Percentiles rank a stretch among this genome's conserved stretches.
These are phyloP conservation scores for Penicillium macrosclerotiorum DNA, from an alignment of 495 filamentous ascomycete species.

Conservation along the genomic window DNA sequence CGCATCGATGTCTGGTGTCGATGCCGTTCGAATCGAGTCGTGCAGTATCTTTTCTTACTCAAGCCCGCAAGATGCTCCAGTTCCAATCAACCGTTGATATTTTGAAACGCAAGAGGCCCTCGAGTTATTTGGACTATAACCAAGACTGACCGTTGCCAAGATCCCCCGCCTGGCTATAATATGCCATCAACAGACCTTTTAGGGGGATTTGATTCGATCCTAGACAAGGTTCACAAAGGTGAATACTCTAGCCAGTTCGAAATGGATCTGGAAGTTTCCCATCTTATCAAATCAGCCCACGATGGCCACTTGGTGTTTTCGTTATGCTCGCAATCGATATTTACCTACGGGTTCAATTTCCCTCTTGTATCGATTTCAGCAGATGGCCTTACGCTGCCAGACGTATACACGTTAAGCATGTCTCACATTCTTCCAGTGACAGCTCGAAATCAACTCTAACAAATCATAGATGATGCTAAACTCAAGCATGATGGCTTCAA, in stretches of 20 bases:
- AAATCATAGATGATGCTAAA: constrained; percentile 18
- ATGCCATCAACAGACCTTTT: constrained; percentile 53
- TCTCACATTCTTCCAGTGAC: not conserved
- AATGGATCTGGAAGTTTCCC: constrained; percentile 44
- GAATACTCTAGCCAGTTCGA: constrained; percentile 49
- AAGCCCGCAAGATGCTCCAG: constrained; percentile 55
- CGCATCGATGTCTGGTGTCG: constrained; percentile 51
- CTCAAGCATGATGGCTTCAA: constrained; percentile 8
- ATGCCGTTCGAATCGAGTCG: constrained; percentile 55
- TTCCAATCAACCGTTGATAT: constrained; percentile 57
- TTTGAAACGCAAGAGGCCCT: constrained; percentile 34
- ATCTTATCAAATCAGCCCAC: constrained; percentile 41
- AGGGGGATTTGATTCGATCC: constrained; percentile 41
- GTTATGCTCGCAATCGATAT: constrained; percentile 29
- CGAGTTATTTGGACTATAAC: not conserved
- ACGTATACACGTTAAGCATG: constrained; percentile 31
- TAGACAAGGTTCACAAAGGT: constrained; percentile 32
- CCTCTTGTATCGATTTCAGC: constrained; percentile 35
- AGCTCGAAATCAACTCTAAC: constrained; percentile 1
- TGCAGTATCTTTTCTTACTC: constrained; percentile 48
- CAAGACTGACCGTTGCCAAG: constrained; percentile 10
- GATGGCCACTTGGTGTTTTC: constrained; percentile 46
- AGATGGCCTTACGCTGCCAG: constrained; percentile 34
- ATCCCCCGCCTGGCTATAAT: constrained; percentile 54
- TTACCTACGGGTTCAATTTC: constrained; percentile 19